phyloP scores from a whole-genome alignment of 2,329 filamentous ascomycete genomes.

The Emmonsiellopsis sp. region DNA sequence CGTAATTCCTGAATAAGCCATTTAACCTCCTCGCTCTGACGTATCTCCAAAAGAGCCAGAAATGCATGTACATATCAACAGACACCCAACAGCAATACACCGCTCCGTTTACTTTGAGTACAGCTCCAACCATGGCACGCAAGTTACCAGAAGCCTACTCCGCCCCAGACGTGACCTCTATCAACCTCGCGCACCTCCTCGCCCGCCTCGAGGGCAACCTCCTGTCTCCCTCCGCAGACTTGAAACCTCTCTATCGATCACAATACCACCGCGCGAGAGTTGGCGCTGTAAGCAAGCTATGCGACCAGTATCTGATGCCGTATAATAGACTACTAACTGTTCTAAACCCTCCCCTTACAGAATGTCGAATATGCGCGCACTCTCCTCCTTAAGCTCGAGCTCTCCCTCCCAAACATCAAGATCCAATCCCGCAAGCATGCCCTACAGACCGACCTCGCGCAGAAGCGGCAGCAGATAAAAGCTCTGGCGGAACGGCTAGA shows the following conservation, averaged over 20 bases:
- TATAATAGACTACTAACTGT: not conserved
- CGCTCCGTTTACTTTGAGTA: not conserved
- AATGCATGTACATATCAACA: too few species aligned
- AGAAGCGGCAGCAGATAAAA: conserved; percentile 28
- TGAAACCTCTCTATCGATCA: conserved; percentile 29
- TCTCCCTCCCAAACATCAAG: conserved; percentile 31
- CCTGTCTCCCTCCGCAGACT: conserved; percentile 29
- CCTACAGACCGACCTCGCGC: conserved; percentile 30
- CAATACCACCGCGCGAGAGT: conserved; percentile 36
- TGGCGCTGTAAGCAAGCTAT: conserved; percentile 23
- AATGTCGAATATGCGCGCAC: conserved; percentile 39
- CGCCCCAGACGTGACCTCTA: conserved; percentile 22
- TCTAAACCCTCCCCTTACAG: conserved; percentile 14
- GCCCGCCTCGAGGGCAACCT: conserved; percentile 36
- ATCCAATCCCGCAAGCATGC: conserved; percentile 30
- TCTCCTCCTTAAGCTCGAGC: conserved; percentile 33
- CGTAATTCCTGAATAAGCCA: too few species aligned
- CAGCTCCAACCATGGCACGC: conserved; percentile 8
- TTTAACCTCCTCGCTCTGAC: too few species aligned
- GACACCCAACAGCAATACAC: too few species aligned
- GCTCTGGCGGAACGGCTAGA: conserved; percentile 25
- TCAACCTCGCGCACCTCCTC: conserved; percentile 35
- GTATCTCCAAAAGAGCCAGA: too few species aligned
- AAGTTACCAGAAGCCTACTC: conserved; percentile 9
- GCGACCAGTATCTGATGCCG: not conserved